Percentiles rank a stretch among this genome's conserved stretches.
phyloP scores from a whole-genome alignment of 768 basidiomycete species.

The Psilocybe azurescens region DNA sequence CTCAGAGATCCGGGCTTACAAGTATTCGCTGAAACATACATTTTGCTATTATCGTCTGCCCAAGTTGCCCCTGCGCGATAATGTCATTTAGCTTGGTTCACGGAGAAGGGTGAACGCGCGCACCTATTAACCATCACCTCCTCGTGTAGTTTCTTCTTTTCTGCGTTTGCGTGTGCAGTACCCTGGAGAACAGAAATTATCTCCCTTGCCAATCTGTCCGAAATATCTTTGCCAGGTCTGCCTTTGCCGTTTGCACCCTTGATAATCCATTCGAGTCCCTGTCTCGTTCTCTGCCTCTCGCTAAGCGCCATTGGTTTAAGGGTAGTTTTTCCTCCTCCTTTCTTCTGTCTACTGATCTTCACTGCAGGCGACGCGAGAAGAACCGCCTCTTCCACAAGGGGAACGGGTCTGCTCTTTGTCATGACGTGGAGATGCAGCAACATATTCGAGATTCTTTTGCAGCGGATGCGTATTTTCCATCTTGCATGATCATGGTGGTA shows the following conservation, averaged over 20 bases:
- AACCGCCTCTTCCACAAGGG: constrained; percentile 79
- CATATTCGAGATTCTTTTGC: constrained; percentile 58
- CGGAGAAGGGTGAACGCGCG: background rate
- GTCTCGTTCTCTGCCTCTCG: constrained; percentile 79
- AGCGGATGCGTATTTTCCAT: constrained; percentile 71
- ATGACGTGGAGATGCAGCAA: constrained; percentile 76
- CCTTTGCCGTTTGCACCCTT: constrained; percentile 60
- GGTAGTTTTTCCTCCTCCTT: constrained; percentile 69
- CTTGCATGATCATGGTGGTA: constrained; percentile 60
- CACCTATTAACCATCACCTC: constrained; percentile 14
- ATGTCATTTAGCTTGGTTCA: background rate
- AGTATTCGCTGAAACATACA: too few relatives aligned
- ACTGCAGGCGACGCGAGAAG: constrained; percentile 73
- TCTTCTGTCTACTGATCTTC: constrained; percentile 58
- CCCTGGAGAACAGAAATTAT: constrained; percentile 74
- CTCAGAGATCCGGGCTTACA: too few relatives aligned
- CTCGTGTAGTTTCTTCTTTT: constrained; percentile 8
- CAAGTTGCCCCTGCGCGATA: background rate
- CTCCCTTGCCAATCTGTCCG: constrained; percentile 81
- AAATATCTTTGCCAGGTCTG: constrained; percentile 60
- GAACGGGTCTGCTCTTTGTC: constrained; percentile 80
- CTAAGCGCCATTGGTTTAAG: constrained; percentile 72
- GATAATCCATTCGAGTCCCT: constrained; percentile 75
- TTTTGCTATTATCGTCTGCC: background rate
- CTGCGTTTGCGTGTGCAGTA: constrained; percentile 33